phyloP scores from a whole-genome alignment of 2,329 filamentous ascomycete genomes.

The Pestalotiopsis sp. region DNA sequence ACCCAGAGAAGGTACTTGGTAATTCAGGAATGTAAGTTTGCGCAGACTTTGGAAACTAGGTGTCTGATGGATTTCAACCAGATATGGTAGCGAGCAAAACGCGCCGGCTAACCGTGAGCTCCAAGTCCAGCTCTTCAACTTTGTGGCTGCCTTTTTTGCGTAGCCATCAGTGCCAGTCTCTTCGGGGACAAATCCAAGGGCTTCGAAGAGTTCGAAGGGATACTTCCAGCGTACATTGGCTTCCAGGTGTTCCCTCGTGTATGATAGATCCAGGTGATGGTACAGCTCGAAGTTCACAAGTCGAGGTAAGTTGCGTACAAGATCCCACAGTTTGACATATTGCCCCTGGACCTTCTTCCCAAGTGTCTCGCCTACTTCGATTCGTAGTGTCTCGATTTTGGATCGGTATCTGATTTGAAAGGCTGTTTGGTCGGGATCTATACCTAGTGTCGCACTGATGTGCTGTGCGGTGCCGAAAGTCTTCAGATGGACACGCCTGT shows the following conservation, averaged over 20 bases:
- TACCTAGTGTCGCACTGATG: slow-evolving; percentile 35
- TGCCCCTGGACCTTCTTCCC: slow-evolving; percentile 22
- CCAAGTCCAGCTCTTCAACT: slow-evolving; percentile 63
- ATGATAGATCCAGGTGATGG: slow-evolving; percentile 69
- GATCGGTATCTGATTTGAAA: slow-evolving; percentile 62
- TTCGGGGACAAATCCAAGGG: slow-evolving; percentile 56
- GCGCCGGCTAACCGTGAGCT: slow-evolving; percentile 56
- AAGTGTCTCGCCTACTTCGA: slow-evolving; percentile 61
- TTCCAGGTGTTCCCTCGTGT: slow-evolving; percentile 61
- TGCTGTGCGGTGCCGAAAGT: slow-evolving; percentile 42
- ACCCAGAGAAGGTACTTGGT: slow-evolving; percentile 56
- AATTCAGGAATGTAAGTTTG: slow-evolving; percentile 65
- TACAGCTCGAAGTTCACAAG: slow-evolving; percentile 73
- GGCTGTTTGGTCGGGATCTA: not conserved
- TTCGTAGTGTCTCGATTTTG: slow-evolving; percentile 71
- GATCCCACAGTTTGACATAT: slow-evolving; percentile 52
- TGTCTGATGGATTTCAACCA: slow-evolving; percentile 56
- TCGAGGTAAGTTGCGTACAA: slow-evolving; percentile 68
- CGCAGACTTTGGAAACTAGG: slow-evolving; percentile 59
- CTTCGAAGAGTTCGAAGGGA: slow-evolving; percentile 64
- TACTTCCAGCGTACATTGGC: slow-evolving; percentile 71
- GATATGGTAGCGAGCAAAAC: slow-evolving; percentile 48
- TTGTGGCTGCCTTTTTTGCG: slow-evolving; percentile 33
- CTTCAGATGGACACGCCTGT: slow-evolving; percentile 67
- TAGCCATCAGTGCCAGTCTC: slow-evolving; percentile 35